Evolutionary conservation across 495 filamentous ascomycete genomes (phyloP), one percentile per base, ranked within the genome.

Genomic region (Evernia prunastri): DNA sequence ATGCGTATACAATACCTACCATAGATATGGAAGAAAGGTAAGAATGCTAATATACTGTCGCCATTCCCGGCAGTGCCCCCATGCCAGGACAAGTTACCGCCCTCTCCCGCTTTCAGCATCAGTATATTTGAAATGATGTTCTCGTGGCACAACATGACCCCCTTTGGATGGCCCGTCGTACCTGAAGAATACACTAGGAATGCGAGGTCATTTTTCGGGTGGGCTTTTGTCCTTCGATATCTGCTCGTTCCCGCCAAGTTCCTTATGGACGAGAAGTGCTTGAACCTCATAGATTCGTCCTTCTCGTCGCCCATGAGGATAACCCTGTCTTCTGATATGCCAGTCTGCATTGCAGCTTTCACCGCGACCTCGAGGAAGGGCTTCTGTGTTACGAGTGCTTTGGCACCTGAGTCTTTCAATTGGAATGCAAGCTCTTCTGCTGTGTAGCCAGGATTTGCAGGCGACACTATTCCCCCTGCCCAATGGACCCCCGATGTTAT

Each of bases 1-100:
- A 60, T 68, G 1, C 20, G 25, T 27, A 12, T 18, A 27, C 20
- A 1, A 25, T 0, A 33, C 75, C 73, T 69, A 73, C 89, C 90
- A 69, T 96, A 97, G 64, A 87, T 94, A 74, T 97, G 93, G 76
- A 92, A 97, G 72, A 98, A 96, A 0, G 94, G 82, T n/a, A 97
- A 70, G 63, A 97, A 87, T 3, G 87, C 91, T 47, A 97, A 69
- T 25, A 94, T 72, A 25, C 79, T 83, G 69, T 95, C 90, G 2
- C 88, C 87, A 49, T 84, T 75, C 0, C 84, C 84, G 72, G 87
- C 83, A 20, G 72, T 64, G 4, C 86, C 84, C 10, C 83, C 84
- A 53, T 86, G 75, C 74, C 84, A 85, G 4, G 71, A 78, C 63
- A 91, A 71, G 53, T 88, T 78, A 1, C 75, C 76, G 1, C 76